Evolutionary conservation across 2,329 filamentous ascomycete genomes (phyloP), one percentile per base, ranked within the genome.

Genomic region (Periconia macrospinosa): DNA sequence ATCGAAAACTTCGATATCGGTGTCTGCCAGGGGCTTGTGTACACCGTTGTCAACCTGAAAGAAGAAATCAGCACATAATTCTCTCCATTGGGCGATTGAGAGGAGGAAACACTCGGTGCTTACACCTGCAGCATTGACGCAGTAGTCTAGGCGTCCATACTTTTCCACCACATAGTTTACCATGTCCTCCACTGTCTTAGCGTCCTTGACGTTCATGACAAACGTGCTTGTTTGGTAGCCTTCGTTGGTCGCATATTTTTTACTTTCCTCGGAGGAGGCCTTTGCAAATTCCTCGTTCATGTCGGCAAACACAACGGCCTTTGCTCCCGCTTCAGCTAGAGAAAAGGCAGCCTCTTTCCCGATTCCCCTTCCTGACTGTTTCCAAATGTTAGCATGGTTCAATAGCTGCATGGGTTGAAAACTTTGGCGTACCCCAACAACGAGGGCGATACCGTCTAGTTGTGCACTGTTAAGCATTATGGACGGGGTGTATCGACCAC

Each of bases 41-140:
- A 42, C 41, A 1, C 48, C 54, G 30, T 47, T 54, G 27, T 59
- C 53, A n/a, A 59, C 33, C 54, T 56, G 35, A 27, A 27, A 27
- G 23, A 27, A 27, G 8, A 27, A 3, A 27, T 27, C 8, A 27
- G 23, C 23, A 8, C 23, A 27, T 3, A 27, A 27, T 27, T 27
- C 8, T 8, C 23, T 27, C 23, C 23, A 27, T 27, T 8, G 23
- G 8, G 8, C 8, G 23, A 27, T 27, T 27, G 23, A 27, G 23
- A 8, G 23, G 23, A 27, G 23, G 8, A 27, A 27, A 27, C 23
- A 27, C 23, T 3, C 23, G 1, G 27, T 30, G 15, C 65, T 66
- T 41, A 83, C 74, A 1, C 81, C 81, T 2, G 81, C 81, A 41
- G 78, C 78, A 60, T 84, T 83, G 44, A 83, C 74, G 1, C 78